Evolutionary conservation across 192 early-diverging fungal genomes (phyloP), one percentile per base, ranked within the genome.

Genomic region (Umbelopsis vinacea): DNA sequence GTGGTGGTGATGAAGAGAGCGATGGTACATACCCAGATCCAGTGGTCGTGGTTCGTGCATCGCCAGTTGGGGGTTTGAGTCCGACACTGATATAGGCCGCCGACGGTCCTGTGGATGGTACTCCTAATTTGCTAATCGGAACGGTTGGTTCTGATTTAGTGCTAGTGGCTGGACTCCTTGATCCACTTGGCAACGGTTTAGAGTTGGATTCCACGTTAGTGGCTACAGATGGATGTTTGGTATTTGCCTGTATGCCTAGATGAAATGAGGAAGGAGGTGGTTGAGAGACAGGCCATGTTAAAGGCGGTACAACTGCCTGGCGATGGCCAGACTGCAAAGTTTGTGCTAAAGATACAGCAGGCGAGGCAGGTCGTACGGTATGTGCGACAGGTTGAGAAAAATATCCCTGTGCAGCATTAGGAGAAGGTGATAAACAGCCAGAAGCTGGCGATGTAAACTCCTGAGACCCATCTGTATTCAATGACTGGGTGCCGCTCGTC

Each of bases 401-500:
- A 14, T 63, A 63, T 6, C 33, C 57, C 15, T 63, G 57, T 14
- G 26, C 17, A n/a, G n/a, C 12, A 17, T 14, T 63, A 6, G 38
- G 57, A 0, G 57, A 63, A 6, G 57, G 57, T 17, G 57, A 63
- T 7, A 63, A 14, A 37, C 57, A 63, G 26, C 57, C 57, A 63
- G 33, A 12, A 2, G 57, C 57, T 0, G 57, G 57, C 15, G 57
- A 63, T 17, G 33, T 37, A n/a, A 55, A 71, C 23, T 55, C 52
- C 43, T 37, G 43, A 2, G 52, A 37, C 23, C 37, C 54, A 43
- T 52, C 26, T 15, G n/a, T 53, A 14, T 46, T 52, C 69, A 46
- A 21, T 7, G 71, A 72, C 15, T 72, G 52, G 6, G 68, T 33
- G 24, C 77, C 74, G 8, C 69, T 46, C 4, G 73, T 66, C 7